Conservation (phyloP, 75 land plant genomes). For the Picea glauca region DNA sequence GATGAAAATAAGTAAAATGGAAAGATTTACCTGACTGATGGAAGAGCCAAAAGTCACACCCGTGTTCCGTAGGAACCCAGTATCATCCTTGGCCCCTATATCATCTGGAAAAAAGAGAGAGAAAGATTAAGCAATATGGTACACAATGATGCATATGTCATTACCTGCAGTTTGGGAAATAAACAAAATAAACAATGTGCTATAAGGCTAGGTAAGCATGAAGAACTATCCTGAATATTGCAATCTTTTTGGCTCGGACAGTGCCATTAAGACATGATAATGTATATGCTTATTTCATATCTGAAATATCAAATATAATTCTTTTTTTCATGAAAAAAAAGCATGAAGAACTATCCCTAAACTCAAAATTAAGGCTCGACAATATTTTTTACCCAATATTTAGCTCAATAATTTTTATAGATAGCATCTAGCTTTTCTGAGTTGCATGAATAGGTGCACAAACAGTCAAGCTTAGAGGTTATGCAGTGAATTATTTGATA, state of each 20-base stretch:
- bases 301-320: too few species aligned
- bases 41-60: constrained; percentile 26
- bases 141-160: background rate
- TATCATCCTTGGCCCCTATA: constrained; percentile 31
- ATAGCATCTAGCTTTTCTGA: background rate
- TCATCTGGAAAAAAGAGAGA: constrained; percentile 20
- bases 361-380: too few species aligned
- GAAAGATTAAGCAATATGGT: background rate
- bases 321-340: too few species aligned
- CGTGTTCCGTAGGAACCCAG: constrained; percentile 21
- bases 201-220: background rate
- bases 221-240: background rate
- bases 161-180: background rate
- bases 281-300: too few species aligned
- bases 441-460: background rate
- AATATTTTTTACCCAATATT: background rate
- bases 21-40: constrained; percentile 5
- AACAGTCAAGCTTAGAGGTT: background rate
- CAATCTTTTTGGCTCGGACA: too few species aligned
- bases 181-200: background rate
- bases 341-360: too few species aligned
- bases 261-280: too few species aligned
- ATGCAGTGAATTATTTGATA: too few species aligned
- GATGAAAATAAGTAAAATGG: background rate
- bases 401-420: background rate